Evolutionary conservation across 768 basidiomycete genomes (phyloP).

Genomic region (Filobasidium floriforme): DNA sequence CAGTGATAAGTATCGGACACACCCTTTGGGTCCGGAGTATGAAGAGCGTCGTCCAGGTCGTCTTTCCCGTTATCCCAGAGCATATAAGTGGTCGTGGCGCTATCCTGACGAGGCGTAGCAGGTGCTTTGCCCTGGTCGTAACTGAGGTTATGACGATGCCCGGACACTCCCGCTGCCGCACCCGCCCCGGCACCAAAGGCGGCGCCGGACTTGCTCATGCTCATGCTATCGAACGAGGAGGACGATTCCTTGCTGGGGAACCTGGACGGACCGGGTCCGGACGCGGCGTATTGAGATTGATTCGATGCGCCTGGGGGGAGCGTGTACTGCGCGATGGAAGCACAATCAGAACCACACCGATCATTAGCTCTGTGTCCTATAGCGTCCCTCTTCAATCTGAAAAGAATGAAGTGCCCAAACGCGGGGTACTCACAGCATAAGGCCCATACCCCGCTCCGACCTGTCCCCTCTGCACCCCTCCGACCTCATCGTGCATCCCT

Average conservation of each 20-base stretch:
- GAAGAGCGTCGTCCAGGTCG: constrained; percentile 42
- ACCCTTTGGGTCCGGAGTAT: constrained; percentile 37
- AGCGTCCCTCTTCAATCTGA: no score
- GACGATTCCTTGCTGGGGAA: constrained; percentile 20
- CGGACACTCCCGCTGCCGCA: neutral
- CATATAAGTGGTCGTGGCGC: constrained; percentile 9
- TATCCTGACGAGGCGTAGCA: neutral
- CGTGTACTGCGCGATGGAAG: constrained; percentile 24
- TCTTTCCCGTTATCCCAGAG: constrained; percentile 31
- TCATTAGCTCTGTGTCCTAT: neutral
- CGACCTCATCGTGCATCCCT: constrained; percentile 7
- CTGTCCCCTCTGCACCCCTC: constrained; percentile 16
- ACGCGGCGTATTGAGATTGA: constrained; percentile 8
- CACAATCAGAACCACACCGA: no score
- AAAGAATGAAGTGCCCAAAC: no score
- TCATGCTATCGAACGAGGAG: constrained; percentile 19
- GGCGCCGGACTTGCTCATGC: constrained; percentile 7
- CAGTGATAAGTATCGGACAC: constrained; percentile 54
- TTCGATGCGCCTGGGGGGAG: constrained; percentile 13
- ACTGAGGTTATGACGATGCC: neutral
- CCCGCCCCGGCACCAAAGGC: constrained; percentile 7
- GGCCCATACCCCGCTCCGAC: constrained; percentile 25
- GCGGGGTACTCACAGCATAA: constrained; percentile 21
- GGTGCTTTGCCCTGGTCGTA: neutral
- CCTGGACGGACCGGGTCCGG: constrained; percentile 7